Percentiles rank a stretch among this genome's conserved stretches.
Conservation (phyloP, 2,329 filamentous ascomycete genomes). For the Trichoderma aggressivum region DNA sequence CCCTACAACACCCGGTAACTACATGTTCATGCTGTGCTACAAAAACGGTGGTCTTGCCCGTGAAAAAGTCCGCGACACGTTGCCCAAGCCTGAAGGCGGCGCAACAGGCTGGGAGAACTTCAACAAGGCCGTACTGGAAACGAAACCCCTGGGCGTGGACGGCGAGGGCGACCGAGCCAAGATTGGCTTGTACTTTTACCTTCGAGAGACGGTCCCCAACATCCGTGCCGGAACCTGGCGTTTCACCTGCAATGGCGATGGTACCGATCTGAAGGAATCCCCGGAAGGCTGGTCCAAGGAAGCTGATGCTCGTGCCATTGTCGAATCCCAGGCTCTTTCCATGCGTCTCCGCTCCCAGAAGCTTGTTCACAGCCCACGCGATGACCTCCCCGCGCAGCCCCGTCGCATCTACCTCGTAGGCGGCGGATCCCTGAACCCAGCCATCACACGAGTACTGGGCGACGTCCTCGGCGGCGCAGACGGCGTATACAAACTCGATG, state of each 20-base stretch:
- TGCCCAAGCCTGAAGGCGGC: slow-evolving; percentile 52
- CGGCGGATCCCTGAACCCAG: slow-evolving; percentile 83
- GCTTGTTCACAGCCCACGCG: slow-evolving; percentile 60
- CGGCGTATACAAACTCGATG: slow-evolving; percentile 88
- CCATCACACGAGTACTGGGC: slow-evolving; percentile 80
- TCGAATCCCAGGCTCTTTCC: slow-evolving; percentile 93
- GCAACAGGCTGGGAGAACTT: slow-evolving; percentile 72
- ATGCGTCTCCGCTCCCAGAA: slow-evolving; percentile 80
- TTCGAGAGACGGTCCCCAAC: slow-evolving; percentile 94
- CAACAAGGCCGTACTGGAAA: slow-evolving; percentile 67
- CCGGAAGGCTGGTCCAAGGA: slow-evolving; percentile 43
- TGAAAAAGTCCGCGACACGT: slow-evolving; percentile 79
- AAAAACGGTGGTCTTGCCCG: slow-evolving; percentile 95
- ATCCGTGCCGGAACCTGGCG: slow-evolving; percentile 83
- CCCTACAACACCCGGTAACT: slow-evolving; percentile 81
- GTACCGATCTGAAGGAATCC: slow-evolving; percentile 45
- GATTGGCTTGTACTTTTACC: slow-evolving; percentile 89
- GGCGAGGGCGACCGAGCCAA: slow-evolving; percentile 60
- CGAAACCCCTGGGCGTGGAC: slow-evolving; percentile 65
- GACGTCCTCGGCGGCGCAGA: slow-evolving; percentile 86
- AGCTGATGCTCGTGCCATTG: slow-evolving; percentile 78
- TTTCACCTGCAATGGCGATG: slow-evolving; percentile 60
- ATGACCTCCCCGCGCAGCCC: slow-evolving; percentile 72
- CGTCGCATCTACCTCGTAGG: slow-evolving; percentile 91
- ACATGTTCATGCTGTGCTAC: slow-evolving; percentile 99